Base-by-base conservation (phyloP, 2,329 filamentous ascomycete genomes). In the Chrysoporthe cubensis region DNA sequence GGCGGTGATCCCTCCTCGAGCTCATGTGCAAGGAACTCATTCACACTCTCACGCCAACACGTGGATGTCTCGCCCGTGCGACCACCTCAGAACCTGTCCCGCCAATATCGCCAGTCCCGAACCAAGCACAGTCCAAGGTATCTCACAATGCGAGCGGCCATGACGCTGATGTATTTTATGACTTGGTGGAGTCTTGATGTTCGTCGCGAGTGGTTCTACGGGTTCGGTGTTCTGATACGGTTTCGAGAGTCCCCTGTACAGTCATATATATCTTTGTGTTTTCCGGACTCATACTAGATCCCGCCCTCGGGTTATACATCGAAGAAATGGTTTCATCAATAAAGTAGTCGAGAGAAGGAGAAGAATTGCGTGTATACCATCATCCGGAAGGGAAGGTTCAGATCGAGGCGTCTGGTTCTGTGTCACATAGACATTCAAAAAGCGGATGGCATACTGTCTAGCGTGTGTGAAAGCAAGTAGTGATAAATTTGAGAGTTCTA, bases 211-310 rank as follows among this genome's bases (percentile, higher is more conserved):
- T 37, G n/a, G 46, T 8, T 52, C 11, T 26, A 26, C 5, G 26
- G 26, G 32, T 9, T 18, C 32, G 16, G 21, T 48, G 14, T 21
- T 46, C 9, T 42, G 59, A 40, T 32, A 57, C 42, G 60, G 40
- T 7, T 21, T 60, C n/a, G 40, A 60, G 40, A 60, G 57, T 26
- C 60, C 60, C n/a, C 16, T 64, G 64, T 68, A 69, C 61, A 66
- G 56, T 48, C 62, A 59, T 26, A 14, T 50, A 46, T 52, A 46
- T 46, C 37, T 56, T 42, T 37, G 6, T 42, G 34, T 60, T 44
- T n/a, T n/a, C 21, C 40, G 56, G 54, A 42, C 34, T 67, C 43
- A 43, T 61, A 26, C 42, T 65, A 57, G 50, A 69, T 48, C 26
- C 52, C 46, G 48, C 37, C 64, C 34, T 26, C 32, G 21, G 44